Evolutionary conservation across 345 rosid genomes (phyloP).

Genomic region (Anacardium occidentale): DNA sequence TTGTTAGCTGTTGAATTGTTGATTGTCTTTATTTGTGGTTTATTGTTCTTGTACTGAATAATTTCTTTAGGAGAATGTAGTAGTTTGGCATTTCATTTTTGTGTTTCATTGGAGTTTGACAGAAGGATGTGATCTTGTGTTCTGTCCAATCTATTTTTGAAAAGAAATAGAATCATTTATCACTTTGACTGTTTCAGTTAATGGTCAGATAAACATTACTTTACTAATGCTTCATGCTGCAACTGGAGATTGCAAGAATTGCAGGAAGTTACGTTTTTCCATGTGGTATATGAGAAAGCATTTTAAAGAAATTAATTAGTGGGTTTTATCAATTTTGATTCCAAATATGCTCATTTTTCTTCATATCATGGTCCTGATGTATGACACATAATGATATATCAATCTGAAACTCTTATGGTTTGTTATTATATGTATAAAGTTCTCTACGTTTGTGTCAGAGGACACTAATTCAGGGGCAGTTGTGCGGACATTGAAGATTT

Average conservation of each 20-base stretch:
- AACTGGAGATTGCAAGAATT: not conserved
- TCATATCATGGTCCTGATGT: not conserved
- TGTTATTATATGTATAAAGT: not conserved
- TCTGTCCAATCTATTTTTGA: not conserved
- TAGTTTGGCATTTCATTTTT: not conserved
- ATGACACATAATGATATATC: not conserved
- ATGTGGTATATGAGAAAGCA: not conserved
- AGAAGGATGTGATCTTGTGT: not conserved
- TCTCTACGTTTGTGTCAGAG: constrained; percentile 29
- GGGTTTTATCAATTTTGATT: not conserved
- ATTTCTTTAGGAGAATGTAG: not conserved
- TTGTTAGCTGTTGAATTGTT: not conserved
- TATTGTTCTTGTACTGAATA: not conserved
- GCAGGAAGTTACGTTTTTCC: not conserved
- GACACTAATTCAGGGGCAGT: constrained; percentile 34
- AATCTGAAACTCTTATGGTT: not conserved
- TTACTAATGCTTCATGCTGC: not conserved
- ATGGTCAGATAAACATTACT: not conserved
- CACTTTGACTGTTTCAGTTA: not conserved
- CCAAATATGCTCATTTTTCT: not conserved
- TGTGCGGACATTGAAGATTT: constrained; percentile 52
- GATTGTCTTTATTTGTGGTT: not conserved
- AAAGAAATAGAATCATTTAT: not conserved
- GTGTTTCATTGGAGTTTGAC: not conserved
- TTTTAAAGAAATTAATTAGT: not conserved